phyloP scores from a whole-genome alignment of 305 asterid species.

The Fraxinus angustifolia region DNA sequence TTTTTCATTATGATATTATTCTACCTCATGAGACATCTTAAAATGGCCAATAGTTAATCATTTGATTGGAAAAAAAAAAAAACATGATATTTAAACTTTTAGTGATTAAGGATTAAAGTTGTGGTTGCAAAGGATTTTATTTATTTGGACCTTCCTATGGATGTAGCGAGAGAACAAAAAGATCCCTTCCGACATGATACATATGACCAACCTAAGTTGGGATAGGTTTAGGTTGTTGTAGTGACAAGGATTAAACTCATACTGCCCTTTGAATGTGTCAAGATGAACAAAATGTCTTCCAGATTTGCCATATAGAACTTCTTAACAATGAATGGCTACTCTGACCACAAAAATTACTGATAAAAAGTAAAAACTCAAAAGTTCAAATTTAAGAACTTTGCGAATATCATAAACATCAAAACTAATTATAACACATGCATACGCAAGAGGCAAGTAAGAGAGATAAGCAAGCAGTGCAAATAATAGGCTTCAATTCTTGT shows the following conservation, averaged over 20 bases:
- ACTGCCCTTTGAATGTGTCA: neutral
- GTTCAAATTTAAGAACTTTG: neutral
- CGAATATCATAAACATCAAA: neutral
- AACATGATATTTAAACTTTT: neutral
- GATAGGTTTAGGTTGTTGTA: neutral
- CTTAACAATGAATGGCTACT: neutral
- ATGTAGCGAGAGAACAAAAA: neutral
- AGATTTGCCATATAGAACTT: neutral
- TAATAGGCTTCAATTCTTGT: neutral
- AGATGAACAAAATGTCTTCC: neutral
- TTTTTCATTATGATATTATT: neutral
- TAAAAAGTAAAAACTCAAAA: neutral
- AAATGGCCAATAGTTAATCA: neutral
- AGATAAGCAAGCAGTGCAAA: neutral
- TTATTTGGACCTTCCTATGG: neutral
- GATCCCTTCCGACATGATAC: neutral
- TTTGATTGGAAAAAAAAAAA: neutral
- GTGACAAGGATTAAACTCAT: neutral
- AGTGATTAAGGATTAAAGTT: neutral
- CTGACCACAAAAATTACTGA: neutral
- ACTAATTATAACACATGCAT: neutral
- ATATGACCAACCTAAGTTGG: neutral
- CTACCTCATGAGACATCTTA: neutral
- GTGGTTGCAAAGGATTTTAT: slow-evolving; percentile 1
- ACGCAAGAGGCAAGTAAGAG: neutral